Conservation (phyloP, 371 early-diverging fungal genomes). For the Caulochytrium protostelioides region DNA sequence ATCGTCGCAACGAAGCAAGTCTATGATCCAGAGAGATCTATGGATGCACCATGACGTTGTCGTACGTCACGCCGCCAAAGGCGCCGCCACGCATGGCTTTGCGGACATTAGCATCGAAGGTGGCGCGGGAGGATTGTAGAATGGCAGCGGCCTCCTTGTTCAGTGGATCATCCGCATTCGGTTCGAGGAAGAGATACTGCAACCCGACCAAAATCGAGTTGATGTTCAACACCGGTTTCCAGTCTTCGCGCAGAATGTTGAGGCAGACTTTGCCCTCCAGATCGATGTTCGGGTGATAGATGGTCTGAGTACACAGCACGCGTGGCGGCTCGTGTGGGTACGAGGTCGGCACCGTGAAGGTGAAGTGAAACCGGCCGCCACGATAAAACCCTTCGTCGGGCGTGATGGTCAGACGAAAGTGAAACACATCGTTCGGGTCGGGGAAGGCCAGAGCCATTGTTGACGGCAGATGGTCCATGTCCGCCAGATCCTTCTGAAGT, state of each 20-base stretch:
- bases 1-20: too few species aligned
- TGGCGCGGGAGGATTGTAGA: not conserved
- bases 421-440: conserved; percentile 55
- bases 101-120: conserved; percentile 46
- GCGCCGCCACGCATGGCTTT: conserved; percentile 44
- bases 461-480: conserved; percentile 54
- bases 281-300: conserved; percentile 98
- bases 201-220: conserved; percentile 88
- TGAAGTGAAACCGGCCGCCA: conserved; percentile 78
- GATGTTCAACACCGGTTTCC: conserved; percentile 97
- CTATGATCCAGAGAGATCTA: too few species aligned
- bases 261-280: conserved; percentile 93
- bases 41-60: too few species aligned
- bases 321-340: conserved; percentile 99
- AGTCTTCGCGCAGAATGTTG: conserved; percentile 96
- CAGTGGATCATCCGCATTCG: conserved; percentile 97
- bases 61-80: conserved; percentile 39
- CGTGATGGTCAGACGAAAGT: conserved; percentile 57
- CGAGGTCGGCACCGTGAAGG: conserved; percentile 67
- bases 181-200: conserved; percentile 87
- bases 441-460: conserved; percentile 59
- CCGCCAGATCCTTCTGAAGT: conserved; percentile 79
- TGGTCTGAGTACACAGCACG: conserved; percentile 41
- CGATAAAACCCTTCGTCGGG: conserved; percentile 92
- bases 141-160: conserved; percentile 49